These are phyloP conservation scores for Ilyonectria mors-panacis DNA, from an alignment of 2,329 filamentous ascomycete species.

Conservation along the genomic window DNA sequence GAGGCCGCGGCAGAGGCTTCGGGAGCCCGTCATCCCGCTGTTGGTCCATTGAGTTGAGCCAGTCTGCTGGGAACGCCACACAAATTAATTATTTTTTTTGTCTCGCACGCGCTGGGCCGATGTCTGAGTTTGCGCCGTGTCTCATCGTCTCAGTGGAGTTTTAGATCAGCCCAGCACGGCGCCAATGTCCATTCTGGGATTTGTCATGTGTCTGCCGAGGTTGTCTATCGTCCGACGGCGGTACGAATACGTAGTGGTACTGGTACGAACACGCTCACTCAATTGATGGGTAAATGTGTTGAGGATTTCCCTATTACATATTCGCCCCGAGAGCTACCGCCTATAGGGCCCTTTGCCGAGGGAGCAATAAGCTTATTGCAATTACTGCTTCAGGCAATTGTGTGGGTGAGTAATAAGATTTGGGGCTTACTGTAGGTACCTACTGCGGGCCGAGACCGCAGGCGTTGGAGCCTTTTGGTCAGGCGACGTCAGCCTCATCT, in stretches of 20 bases:
- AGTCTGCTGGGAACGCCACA: too few relatives aligned
- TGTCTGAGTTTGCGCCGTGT: slow-evolving; percentile 2
- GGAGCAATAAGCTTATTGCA: neutral
- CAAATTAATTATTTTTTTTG: too few relatives aligned
- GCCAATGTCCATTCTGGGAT: neutral
- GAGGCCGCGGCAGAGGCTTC: neutral
- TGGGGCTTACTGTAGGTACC: neutral
- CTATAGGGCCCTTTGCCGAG: neutral
- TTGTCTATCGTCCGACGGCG: too few relatives aligned
- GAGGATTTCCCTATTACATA: neutral
- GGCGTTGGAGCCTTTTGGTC: too few relatives aligned
- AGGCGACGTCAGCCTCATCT: neutral
- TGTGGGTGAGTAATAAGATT: neutral
- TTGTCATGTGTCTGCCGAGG: slow-evolving; percentile 18
- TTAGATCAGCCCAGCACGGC: neutral
- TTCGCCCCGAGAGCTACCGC: neutral
- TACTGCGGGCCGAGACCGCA: neutral
- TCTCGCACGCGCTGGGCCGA: neutral
- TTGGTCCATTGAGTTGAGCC: neutral
- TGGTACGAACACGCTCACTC: too few relatives aligned
- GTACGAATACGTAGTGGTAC: too few relatives aligned
- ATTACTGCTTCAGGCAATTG: neutral
- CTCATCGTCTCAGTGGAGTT: neutral
- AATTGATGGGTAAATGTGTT: neutral
- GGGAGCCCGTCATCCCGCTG: neutral